phyloP scores from a whole-genome alignment of 1,284 basidiomycete species.

The Termitomyces sp. region DNA sequence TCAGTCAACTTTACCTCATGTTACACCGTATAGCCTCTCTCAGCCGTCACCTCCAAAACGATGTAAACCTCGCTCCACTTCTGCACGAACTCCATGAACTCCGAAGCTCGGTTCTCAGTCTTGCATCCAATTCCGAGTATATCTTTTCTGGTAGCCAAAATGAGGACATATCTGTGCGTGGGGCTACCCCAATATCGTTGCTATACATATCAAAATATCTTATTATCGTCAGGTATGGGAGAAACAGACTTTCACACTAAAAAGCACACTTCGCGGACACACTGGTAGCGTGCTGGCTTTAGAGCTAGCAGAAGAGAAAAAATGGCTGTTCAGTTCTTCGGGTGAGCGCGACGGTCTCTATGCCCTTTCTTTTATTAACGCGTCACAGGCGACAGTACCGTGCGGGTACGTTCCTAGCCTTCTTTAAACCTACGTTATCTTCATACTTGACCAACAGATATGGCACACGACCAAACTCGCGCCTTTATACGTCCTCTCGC shows the following conservation, averaged over 20 bases:
- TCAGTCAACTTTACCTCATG: constrained; percentile 13
- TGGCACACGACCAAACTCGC: constrained; percentile 78
- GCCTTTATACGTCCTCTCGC: constrained; percentile 75
- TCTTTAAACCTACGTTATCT: constrained; percentile 9
- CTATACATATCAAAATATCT: background rate
- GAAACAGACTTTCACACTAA: constrained; percentile 62
- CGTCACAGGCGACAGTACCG: constrained; percentile 72
- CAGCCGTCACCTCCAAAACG: constrained; percentile 43
- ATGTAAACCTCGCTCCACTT: constrained; percentile 39
- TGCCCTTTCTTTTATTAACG: constrained; percentile 2
- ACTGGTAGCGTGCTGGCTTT: constrained; percentile 82
- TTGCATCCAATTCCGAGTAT: constrained; percentile 67
- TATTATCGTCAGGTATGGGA: constrained; percentile 71
- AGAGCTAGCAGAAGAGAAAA: constrained; percentile 68
- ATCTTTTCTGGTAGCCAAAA: constrained; percentile 86
- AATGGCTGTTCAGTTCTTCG: constrained; percentile 85
- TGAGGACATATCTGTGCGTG: constrained; percentile 69
- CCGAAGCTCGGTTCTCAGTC: constrained; percentile 67
- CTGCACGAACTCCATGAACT: constrained; percentile 68
- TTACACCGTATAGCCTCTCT: constrained; percentile 46
- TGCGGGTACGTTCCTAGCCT: constrained; percentile 51
- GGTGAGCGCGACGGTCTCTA: constrained; percentile 37
- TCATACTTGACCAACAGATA: constrained; percentile 43
- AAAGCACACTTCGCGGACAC: constrained; percentile 78
- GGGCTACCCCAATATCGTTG: background rate